Evolutionary conservation across 345 rosid genomes (phyloP), one percentile per base, ranked within the genome.

Genomic region (Draba incana): DNA sequence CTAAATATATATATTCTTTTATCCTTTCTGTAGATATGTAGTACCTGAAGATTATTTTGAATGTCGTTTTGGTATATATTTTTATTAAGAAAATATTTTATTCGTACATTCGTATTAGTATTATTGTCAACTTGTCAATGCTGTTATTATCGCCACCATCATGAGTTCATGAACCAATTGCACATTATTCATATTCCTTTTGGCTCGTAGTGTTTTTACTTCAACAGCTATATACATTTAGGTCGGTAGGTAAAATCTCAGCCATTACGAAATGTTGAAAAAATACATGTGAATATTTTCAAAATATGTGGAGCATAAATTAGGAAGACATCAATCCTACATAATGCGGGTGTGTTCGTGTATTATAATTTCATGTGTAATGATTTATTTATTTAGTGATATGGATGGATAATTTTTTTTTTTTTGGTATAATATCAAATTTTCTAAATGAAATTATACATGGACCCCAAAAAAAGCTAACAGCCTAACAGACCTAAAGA

Each of bases 121-220:
- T 23, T 61, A 70, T 14, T 31, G 54, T 52, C 44, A 51, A 35
- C 8, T 70, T 61, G 54, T 42, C 54, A 61, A 9, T 42, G 54
- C 12, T 61, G 16, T 70, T 51, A 51, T 13, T 6, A 27, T 69
- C 73, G 31, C 37, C 45, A 33, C 13, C 60, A 69, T 8, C 67
- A 38, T 10, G 16, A 51, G 27, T 64, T 64, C 48, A 25, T 64
- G 59, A 51, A 5, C 30, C 7, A 6, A 49, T 24, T 13, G 33
- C 25, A 57, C 50, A 68, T 28, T 38, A n/a, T 39, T 38, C 38
- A 50, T 24, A 38, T 51, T 64, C 10, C 25, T 4, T 49, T 60
- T 50, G 48, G 25, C 15, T 39, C 15, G 49, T 60, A 60, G 50
- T 15, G 28, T 20, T 38, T 57, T 38, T 57, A 38, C 47, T 23